Percentiles rank a stretch among this genome's conserved stretches.
These are phyloP conservation scores for Blastomyces parvus DNA, from an alignment of 2,329 filamentous ascomycete genomes.

Conservation along the genomic window DNA sequence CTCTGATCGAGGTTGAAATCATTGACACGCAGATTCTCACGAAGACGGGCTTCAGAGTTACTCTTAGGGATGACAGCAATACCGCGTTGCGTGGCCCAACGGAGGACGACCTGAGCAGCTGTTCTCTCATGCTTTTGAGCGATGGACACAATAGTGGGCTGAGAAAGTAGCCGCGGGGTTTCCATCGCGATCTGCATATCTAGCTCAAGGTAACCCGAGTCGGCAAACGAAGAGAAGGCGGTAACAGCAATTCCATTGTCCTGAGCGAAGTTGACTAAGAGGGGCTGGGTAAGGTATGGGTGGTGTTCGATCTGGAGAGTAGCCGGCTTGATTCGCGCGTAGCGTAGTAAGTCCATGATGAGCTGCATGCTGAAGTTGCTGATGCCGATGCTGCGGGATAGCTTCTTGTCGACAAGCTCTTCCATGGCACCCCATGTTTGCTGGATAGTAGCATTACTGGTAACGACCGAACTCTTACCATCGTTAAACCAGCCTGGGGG, in stretches of 20 bases:
- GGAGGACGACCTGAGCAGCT: conserved; percentile 69
- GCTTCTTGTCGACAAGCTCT: conserved; percentile 55
- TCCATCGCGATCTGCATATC: conserved; percentile 58
- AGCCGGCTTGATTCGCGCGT: conserved; percentile 63
- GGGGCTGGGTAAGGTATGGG: conserved; percentile 70
- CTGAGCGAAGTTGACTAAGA: conserved; percentile 61
- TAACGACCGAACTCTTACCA: conserved; percentile 50
- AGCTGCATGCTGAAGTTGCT: conserved; percentile 74
- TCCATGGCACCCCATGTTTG: conserved; percentile 81
- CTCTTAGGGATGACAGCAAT: conserved; percentile 78
- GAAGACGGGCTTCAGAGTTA: conserved; percentile 47
- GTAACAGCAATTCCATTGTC: conserved; percentile 63
- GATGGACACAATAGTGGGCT: conserved; percentile 54
- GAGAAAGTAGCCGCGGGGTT: conserved; percentile 60
- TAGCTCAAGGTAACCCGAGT: conserved; percentile 68
- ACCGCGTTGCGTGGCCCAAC: conserved; percentile 77
- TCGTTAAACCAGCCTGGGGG: conserved; percentile 69
- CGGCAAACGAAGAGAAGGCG: conserved; percentile 77
- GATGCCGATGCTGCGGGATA: conserved; percentile 66
- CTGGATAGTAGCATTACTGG: conserved; percentile 62
- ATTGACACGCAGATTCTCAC: conserved; percentile 58
- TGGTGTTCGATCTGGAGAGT: conserved; percentile 85
- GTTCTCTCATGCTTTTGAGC: conserved; percentile 63
- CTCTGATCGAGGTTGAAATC: conserved; percentile 55
- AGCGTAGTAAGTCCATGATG: conserved; percentile 69